Conservation (phyloP, 2,329 filamentous ascomycete genomes). For the Neonectria punicea region DNA sequence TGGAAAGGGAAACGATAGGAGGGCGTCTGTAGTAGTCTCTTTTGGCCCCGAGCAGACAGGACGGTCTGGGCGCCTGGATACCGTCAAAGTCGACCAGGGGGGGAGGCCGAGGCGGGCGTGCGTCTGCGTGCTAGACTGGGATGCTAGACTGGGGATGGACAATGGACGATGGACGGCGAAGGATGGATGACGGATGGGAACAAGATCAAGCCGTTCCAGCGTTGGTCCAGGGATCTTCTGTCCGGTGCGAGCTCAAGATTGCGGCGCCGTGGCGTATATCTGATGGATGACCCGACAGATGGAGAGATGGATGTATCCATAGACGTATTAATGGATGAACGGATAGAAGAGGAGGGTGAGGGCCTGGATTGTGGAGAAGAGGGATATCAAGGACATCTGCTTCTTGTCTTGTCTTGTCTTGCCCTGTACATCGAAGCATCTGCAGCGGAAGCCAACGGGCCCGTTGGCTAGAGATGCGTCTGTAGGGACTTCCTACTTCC, state of each 20-base stretch:
- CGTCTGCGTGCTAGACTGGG: slow-evolving; percentile 8
- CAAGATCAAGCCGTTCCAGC: slow-evolving; percentile 23
- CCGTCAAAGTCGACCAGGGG: slow-evolving; percentile 10
- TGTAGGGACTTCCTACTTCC: not conserved
- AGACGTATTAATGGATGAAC: not conserved
- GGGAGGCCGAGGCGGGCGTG: slow-evolving; percentile 9
- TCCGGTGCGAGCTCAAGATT: slow-evolving; percentile 14
- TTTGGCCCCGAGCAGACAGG: not conserved
- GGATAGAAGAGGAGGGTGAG: not conserved
- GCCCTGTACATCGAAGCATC: not conserved
- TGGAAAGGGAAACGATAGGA: slow-evolving; percentile 6
- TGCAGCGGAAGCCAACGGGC: not conserved
- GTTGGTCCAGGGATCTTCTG: slow-evolving; percentile 22
- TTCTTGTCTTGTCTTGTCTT: not conserved
- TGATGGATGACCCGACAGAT: not conserved
- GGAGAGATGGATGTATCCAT: not conserved
- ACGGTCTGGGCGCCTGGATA: slow-evolving; percentile 12
- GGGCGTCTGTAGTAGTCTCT: slow-evolving; percentile 8
- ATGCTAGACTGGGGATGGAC: slow-evolving; percentile 3
- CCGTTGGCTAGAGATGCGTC: not conserved
- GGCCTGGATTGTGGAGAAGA: not conserved
- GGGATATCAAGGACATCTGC: not conserved
- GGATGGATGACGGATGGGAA: slow-evolving; percentile 2
- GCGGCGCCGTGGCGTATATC: slow-evolving; percentile 4
- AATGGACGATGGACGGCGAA: slow-evolving; percentile 3